These are phyloP conservation scores for Salicornia ramosissima DNA, from an alignment of 148 eudicot species.

Conservation along the genomic window DNA sequence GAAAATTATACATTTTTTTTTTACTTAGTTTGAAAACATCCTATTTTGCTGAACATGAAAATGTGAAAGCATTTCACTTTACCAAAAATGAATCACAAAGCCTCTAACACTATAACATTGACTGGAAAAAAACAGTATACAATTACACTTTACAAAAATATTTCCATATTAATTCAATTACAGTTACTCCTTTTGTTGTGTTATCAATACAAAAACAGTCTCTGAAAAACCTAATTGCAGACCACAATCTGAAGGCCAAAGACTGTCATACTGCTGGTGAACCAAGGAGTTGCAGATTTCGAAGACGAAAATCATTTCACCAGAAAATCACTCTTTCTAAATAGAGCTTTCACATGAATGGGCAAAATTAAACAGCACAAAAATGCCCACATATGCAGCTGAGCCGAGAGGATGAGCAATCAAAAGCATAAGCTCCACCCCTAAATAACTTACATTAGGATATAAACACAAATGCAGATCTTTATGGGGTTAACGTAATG, in stretches of 20 bases:
- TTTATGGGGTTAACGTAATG: not conserved
- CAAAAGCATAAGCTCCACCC: not conserved
- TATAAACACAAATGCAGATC: conserved; percentile 10
- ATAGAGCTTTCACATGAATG: not conserved
- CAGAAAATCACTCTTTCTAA: not conserved
- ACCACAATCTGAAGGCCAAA: not conserved
- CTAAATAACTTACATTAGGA: conserved; percentile 17
- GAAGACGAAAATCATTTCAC: not conserved
- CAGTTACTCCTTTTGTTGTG: not conserved
- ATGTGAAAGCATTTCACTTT: not conserved
- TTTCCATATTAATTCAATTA: not conserved
- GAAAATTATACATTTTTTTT: too few relatives aligned
- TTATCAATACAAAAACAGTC: conserved; percentile 2
- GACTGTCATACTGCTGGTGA: conserved; percentile 4
- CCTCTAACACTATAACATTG: too few relatives aligned
- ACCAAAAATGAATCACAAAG: not conserved
- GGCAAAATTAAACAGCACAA: conserved; percentile 13
- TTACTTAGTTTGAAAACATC: too few relatives aligned
- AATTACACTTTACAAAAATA: not conserved
- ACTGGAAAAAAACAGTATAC: too few relatives aligned
- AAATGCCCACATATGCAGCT: conserved; percentile 5
- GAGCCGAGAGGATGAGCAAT: not conserved
- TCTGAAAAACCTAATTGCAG: not conserved
- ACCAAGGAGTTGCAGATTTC: not conserved
- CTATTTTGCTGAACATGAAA: too few relatives aligned